Evolutionary conservation across 2,329 filamentous ascomycete genomes (phyloP).

Genomic region (Trichoderma afroharzianum): DNA sequence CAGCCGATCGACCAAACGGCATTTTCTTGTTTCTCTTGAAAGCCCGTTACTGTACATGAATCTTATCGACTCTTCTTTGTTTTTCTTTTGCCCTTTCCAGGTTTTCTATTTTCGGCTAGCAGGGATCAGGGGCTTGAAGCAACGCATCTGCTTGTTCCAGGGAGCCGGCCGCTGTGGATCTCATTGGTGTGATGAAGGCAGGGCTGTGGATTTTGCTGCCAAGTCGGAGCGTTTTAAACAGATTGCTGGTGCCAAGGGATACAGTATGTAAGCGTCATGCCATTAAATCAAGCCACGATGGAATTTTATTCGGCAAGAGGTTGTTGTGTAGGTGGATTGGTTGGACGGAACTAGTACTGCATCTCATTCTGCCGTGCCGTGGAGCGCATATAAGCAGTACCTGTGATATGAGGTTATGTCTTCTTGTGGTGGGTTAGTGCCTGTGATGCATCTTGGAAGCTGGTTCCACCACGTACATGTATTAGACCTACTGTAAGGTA

Average conservation of each 20-base stretch:
- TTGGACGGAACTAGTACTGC: no score
- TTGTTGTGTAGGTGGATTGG: background rate
- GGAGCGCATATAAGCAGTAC: background rate
- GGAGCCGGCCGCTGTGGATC: background rate
- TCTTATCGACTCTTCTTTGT: background rate
- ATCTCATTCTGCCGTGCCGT: background rate
- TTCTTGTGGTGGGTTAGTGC: background rate
- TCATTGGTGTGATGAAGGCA: constrained; percentile 4
- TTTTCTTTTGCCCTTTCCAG: background rate
- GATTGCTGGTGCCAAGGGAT: background rate
- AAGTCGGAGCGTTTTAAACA: background rate
- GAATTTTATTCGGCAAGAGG: background rate
- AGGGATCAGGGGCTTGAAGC: background rate
- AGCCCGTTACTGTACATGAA: background rate
- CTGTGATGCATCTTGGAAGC: background rate
- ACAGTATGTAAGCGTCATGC: constrained; percentile 3
- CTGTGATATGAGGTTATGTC: background rate
- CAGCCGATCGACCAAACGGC: no score
- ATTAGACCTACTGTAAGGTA: no score
- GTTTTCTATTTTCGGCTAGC: background rate
- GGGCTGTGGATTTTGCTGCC: background rate
- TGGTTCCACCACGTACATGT: background rate
- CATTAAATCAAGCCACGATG: background rate
- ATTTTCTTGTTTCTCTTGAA: no score
- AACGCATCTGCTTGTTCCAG: background rate